A percentile compares a stretch with the other conserved stretches of the same genome.
phyloP scores from a whole-genome alignment of 345 rosid genomes.

The Corchorus olitorius region DNA sequence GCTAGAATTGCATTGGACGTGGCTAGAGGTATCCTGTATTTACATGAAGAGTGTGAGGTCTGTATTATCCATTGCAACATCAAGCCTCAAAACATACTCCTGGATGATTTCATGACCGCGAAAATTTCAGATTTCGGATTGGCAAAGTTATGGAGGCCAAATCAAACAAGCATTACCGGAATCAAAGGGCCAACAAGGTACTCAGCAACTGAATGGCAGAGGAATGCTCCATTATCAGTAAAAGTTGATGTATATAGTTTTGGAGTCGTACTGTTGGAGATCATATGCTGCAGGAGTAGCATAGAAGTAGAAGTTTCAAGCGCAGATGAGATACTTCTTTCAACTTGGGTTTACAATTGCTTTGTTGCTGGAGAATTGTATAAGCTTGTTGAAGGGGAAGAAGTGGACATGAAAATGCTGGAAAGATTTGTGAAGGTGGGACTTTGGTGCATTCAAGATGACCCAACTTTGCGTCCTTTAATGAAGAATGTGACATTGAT shows the following conservation, averaged over 20 bases:
- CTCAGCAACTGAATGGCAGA: conserved; percentile 48
- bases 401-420: conserved; percentile 17
- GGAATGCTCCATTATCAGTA: not conserved
- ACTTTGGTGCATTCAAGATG: conserved; percentile 31
- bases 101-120: conserved; percentile 40
- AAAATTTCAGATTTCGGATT: conserved; percentile 35
- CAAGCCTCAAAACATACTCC: conserved; percentile 49
- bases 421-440: conserved; percentile 28
- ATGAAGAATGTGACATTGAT: conserved; percentile 25
- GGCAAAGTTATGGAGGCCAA: conserved; percentile 44
- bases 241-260: conserved; percentile 33
- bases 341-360: conserved; percentile 27
- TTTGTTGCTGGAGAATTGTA: not conserved
- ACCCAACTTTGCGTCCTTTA: conserved; percentile 21
- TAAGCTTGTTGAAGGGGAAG: conserved; percentile 20
- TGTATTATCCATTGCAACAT: conserved; percentile 51
- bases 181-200: conserved; percentile 43
- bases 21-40: conserved; percentile 45
- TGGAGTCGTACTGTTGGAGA: conserved; percentile 31
- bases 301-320: not conserved
- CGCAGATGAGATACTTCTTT: conserved; percentile 22
- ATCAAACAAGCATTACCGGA: conserved; percentile 41
- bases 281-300: conserved; percentile 25
- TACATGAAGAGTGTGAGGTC: conserved; percentile 48
- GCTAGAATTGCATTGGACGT: conserved; percentile 41